Evolutionary conservation across 2,329 filamentous ascomycete species (phyloP).

Genomic region (Scleromitrula shiraiana): DNA sequence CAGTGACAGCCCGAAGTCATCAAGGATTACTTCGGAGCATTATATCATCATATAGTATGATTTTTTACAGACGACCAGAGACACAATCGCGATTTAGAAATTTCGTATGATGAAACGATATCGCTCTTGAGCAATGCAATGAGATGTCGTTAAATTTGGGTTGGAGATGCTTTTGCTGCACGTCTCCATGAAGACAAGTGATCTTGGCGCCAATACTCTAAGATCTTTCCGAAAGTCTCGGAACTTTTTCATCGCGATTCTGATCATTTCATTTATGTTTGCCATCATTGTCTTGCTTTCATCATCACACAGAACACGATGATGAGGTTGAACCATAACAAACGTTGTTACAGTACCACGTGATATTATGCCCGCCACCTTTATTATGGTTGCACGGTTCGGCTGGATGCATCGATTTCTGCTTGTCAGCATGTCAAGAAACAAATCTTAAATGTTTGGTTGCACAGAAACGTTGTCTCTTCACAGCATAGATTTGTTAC

Average conservation of each 20-base stretch:
- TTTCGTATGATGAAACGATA: too few relatives aligned
- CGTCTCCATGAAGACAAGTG: neutral
- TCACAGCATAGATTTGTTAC: constrained; percentile 6
- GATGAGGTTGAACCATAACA: too few relatives aligned
- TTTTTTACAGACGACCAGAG: too few relatives aligned
- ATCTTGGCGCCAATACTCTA: constrained; percentile 3
- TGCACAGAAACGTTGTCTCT: neutral
- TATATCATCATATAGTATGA: too few relatives aligned
- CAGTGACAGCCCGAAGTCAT: too few relatives aligned
- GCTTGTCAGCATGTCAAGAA: neutral
- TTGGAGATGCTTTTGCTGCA: neutral
- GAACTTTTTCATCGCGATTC: neutral
- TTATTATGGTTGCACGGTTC: neutral
- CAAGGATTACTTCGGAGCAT: too few relatives aligned
- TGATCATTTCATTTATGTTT: constrained; percentile 1
- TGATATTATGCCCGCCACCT: neutral
- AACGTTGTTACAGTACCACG: too few relatives aligned
- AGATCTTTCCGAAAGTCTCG: neutral
- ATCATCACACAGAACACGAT: neutral
- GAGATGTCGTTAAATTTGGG: constrained; percentile 8
- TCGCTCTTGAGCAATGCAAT: neutral
- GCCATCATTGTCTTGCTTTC: neutral
- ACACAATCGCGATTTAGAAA: too few relatives aligned
- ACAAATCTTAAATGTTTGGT: neutral
- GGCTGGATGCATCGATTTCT: neutral